These are phyloP conservation scores for Pisolithus thermaeus DNA, from an alignment of 1,284 basidiomycete species.

Conservation along the genomic window DNA sequence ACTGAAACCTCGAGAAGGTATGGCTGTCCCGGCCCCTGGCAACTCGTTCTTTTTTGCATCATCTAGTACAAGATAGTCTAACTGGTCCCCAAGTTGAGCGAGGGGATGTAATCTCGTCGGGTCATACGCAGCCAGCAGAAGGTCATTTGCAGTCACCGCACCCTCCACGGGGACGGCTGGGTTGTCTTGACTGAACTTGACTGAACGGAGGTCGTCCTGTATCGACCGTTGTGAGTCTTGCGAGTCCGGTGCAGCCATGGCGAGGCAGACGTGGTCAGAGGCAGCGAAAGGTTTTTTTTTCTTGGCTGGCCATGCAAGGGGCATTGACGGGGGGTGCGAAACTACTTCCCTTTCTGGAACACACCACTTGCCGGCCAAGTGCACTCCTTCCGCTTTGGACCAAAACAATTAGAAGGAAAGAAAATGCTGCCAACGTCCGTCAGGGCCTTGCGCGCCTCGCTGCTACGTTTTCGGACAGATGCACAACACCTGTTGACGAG, in stretches of 20 bases:
- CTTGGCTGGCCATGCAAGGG: too few relatives aligned
- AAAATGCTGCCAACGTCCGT: conserved; percentile 17
- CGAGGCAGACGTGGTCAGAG: conserved; percentile 4
- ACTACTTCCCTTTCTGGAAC: conserved; percentile 3
- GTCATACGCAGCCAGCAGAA: conserved; percentile 82
- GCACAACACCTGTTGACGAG: conserved; percentile 17
- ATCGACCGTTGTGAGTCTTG: conserved; percentile 21
- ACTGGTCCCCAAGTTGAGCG: conserved; percentile 80
- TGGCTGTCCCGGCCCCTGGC: conserved; percentile 79
- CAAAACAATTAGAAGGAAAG: conserved; percentile 24
- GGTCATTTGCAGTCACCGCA: conserved; percentile 73
- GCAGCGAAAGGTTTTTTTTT: conserved; percentile 23
- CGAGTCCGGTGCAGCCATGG: conserved; percentile 25
- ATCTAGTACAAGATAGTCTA: conserved; percentile 90
- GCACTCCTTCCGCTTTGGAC: conserved; percentile 10
- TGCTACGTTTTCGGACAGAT: conserved; percentile 20
- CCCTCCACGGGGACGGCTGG: conserved; percentile 38
- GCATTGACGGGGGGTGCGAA: conserved; percentile 16
- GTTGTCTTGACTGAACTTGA: conserved; percentile 47
- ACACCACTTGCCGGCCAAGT: conserved; percentile 1
- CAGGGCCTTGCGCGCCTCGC: conserved; percentile 21
- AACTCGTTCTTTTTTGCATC: conserved; percentile 89
- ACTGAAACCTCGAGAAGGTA: conserved; percentile 95
- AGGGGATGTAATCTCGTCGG: conserved; percentile 87
- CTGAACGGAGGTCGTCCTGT: conserved; percentile 49